Percentiles rank a stretch among this genome's conserved stretches.
Evolutionary conservation across 176 grass and related monocot species (phyloP).

Genomic region (Miscanthus lutarioriparius): DNA sequence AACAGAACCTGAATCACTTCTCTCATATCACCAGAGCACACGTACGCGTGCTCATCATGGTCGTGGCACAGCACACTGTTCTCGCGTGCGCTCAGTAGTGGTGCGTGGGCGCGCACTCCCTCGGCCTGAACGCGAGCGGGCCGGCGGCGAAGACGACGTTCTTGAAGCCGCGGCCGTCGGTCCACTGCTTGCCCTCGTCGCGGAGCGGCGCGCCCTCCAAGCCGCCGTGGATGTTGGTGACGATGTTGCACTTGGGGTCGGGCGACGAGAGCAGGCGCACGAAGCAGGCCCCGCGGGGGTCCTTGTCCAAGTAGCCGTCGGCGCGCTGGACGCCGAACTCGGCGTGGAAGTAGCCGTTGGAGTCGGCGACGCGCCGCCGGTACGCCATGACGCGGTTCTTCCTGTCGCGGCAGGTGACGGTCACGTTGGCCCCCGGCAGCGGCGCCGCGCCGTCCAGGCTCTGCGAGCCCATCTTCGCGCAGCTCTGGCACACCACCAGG

Average conservation of each 20-base stretch:
- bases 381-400: constrained; percentile 57
- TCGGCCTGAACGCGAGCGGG: constrained; percentile 61
- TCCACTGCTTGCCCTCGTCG: constrained; percentile 50
- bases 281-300: constrained; percentile 62
- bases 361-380: constrained; percentile 12
- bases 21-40: too few species aligned
- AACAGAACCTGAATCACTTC: too few species aligned
- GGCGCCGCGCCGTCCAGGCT: constrained; percentile 40
- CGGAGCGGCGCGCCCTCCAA: constrained; percentile 44
- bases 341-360: constrained; percentile 56
- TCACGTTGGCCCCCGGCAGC: constrained; percentile 53
- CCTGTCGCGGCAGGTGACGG: constrained; percentile 64
- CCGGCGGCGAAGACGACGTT: constrained; percentile 46
- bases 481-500: constrained; percentile 65
- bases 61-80: too few species aligned
- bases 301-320: neutral
- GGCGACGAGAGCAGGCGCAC: constrained; percentile 69
- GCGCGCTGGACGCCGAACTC: constrained; percentile 34
- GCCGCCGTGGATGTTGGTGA: constrained; percentile 69
- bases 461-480: constrained; percentile 39
- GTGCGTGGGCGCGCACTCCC: constrained; percentile 33
- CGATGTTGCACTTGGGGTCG: constrained; percentile 40
- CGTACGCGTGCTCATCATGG: too few species aligned
- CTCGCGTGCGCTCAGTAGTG: constrained; percentile 14
- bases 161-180: neutral